Percentiles rank a stretch among this genome's conserved stretches.
These are phyloP conservation scores for Diaporthe humulicola DNA, from an alignment of 2,329 filamentous ascomycete species.

Conservation along the genomic window DNA sequence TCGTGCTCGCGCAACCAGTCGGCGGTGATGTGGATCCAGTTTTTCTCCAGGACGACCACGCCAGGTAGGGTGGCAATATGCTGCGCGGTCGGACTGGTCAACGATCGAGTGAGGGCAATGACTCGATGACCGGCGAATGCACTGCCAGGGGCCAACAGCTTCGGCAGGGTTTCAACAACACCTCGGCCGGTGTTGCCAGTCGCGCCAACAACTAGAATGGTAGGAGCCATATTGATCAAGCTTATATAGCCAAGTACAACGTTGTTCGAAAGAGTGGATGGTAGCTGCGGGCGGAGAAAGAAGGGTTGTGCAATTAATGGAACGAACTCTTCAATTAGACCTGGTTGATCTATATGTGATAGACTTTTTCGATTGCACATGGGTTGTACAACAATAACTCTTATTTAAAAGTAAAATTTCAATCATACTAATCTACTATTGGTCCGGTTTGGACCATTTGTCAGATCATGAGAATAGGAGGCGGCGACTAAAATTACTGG, in stretches of 20 bases:
- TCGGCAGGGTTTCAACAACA: constrained; percentile 15
- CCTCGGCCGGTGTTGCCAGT: constrained; percentile 27
- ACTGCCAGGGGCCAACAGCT: not conserved
- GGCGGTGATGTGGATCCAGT: constrained; percentile 54
- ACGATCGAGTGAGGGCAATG: constrained; percentile 3
- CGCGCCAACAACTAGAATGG: constrained; percentile 15
- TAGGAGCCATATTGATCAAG: not conserved
- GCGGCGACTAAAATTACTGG: not conserved
- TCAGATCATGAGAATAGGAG: not conserved
- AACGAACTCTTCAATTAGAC: not conserved
- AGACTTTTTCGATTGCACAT: not conserved
- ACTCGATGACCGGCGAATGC: not conserved
- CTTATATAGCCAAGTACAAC: fast-evolving
- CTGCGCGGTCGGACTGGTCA: not conserved
- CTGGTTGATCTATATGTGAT: not conserved
- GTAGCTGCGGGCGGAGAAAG: not conserved
- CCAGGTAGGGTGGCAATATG: not conserved
- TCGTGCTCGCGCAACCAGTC: constrained; percentile 55
- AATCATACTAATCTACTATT: not conserved
- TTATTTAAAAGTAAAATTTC: not conserved
- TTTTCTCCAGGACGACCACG: constrained; percentile 14
- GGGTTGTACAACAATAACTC: too few relatives aligned
- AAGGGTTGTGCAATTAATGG: not conserved
- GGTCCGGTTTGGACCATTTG: not conserved
- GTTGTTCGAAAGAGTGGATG: not conserved